Conservation (phyloP, 208 protist species). For the Trypanosoma boissoni region DNA sequence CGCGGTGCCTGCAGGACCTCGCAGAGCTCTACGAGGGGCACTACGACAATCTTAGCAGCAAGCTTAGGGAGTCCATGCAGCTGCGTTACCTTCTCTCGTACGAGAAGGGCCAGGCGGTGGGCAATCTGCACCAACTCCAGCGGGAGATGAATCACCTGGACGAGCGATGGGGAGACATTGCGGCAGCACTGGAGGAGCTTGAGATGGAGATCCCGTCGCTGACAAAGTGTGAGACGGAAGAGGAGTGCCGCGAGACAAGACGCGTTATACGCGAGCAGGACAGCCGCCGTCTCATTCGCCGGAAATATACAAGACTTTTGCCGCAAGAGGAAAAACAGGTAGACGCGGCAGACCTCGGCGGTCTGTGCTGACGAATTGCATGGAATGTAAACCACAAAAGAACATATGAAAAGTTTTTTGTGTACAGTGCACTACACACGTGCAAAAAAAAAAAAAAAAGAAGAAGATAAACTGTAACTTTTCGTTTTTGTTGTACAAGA, state of each 20-base stretch:
- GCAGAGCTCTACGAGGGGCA: constrained; percentile 54
- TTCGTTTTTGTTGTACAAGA: too few species aligned
- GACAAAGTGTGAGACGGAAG: constrained; percentile 12
- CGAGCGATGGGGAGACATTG: constrained; percentile 34
- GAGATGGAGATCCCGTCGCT: constrained; percentile 36
- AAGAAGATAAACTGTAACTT: too few species aligned
- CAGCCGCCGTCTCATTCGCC: constrained; percentile 17
- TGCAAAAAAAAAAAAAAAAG: too few species aligned
- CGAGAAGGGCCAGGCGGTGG: constrained; percentile 58
- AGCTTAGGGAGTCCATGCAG: constrained; percentile 38
- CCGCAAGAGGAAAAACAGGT: neutral
- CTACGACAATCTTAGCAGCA: constrained; percentile 35
- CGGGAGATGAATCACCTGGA: constrained; percentile 44
- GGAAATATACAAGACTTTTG: constrained; percentile 10
- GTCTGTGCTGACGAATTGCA: too few species aligned
- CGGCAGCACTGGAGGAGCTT: constrained; percentile 33
- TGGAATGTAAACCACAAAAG: too few species aligned
- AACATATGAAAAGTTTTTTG: too few species aligned
- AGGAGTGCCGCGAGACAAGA: constrained; percentile 5
- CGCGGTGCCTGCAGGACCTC: constrained; percentile 56
- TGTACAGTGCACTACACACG: too few species aligned
- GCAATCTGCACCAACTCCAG: constrained; percentile 58
- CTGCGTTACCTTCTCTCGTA: constrained; percentile 60
- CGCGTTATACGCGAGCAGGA: constrained; percentile 7
- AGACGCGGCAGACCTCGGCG: neutral